These are phyloP conservation scores for Pseudoscleropodium purum DNA, from an alignment of 225 moss, liverwort and hornwort species.

Conservation along the genomic window DNA sequence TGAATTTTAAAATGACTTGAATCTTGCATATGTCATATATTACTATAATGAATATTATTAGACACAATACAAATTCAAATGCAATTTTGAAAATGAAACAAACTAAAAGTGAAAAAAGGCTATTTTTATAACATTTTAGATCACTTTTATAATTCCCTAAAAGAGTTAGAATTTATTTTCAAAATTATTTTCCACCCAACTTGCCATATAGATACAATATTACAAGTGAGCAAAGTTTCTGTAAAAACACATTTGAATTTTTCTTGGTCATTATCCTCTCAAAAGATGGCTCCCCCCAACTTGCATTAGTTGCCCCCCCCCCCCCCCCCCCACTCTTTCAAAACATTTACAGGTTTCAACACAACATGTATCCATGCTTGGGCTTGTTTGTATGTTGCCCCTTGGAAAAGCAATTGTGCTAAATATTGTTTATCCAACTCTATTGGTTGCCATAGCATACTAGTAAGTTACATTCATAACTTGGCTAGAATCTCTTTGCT, in stretches of 20 bases:
- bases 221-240: background rate
- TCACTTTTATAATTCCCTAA: background rate
- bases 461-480: too few species aligned
- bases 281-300: too few species aligned
- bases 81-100: too few species aligned
- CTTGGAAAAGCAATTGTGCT: too few species aligned
- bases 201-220: background rate
- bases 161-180: background rate
- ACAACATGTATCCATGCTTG: too few species aligned
- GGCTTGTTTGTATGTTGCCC: too few species aligned
- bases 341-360: too few species aligned
- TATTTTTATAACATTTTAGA: background rate
- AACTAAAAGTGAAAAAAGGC: background rate
- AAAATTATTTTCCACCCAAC: background rate
- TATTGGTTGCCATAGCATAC: too few species aligned
- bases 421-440: too few species aligned
- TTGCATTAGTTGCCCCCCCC: too few species aligned
- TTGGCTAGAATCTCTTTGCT: too few species aligned
- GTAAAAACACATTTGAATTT: background rate
- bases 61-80: background rate
- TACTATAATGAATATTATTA: background rate
- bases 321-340: too few species aligned
- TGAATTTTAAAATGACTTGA: background rate
- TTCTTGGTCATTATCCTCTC: background rate
- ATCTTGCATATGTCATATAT: background rate